phyloP scores from a whole-genome alignment of 2,329 filamentous ascomycete species.

The Aspergillus chevalieri region DNA sequence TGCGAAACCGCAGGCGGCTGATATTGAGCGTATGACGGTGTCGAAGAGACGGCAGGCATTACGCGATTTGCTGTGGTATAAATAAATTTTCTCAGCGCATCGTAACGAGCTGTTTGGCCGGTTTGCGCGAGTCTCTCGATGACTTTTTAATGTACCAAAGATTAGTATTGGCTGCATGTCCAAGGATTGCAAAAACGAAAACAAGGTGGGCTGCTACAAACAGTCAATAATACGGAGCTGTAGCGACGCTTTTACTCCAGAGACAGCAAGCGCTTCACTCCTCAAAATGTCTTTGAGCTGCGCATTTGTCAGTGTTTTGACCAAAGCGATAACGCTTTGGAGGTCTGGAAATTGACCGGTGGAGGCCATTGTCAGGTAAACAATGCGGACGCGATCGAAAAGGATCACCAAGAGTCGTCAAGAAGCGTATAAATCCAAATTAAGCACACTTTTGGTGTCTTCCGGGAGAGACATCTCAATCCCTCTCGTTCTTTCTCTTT shows the following conservation, averaged over 20 bases:
- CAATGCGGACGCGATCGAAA: neutral
- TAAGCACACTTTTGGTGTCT: constrained; percentile 12
- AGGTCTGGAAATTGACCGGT: constrained; percentile 36
- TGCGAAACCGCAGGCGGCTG: constrained; percentile 19
- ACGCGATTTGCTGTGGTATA: constrained; percentile 21
- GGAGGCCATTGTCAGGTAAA: constrained; percentile 30
- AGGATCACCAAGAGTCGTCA: constrained; percentile 4
- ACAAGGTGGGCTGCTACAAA: constrained; percentile 46
- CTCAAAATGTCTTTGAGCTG: constrained; percentile 73
- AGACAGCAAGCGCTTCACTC: constrained; percentile 66
- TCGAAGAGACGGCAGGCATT: constrained; percentile 22
- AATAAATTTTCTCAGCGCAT: constrained; percentile 28
- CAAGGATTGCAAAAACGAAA: constrained; percentile 3
- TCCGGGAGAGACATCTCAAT: constrained; percentile 26
- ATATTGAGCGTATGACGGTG: constrained; percentile 20
- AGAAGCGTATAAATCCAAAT: constrained; percentile 17
- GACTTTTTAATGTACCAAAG: constrained; percentile 11
- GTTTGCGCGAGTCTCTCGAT: constrained; percentile 21
- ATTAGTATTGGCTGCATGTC: neutral
- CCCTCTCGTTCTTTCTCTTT: neutral
- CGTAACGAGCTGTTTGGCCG: constrained; percentile 22
- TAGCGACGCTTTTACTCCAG: constrained; percentile 77
- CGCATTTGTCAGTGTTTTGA: constrained; percentile 54
- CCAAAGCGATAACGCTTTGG: constrained; percentile 36
- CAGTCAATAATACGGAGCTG: constrained; percentile 71